phyloP scores from a whole-genome alignment of 441 rosid genomes.

The Theobroma grandiflorum region DNA sequence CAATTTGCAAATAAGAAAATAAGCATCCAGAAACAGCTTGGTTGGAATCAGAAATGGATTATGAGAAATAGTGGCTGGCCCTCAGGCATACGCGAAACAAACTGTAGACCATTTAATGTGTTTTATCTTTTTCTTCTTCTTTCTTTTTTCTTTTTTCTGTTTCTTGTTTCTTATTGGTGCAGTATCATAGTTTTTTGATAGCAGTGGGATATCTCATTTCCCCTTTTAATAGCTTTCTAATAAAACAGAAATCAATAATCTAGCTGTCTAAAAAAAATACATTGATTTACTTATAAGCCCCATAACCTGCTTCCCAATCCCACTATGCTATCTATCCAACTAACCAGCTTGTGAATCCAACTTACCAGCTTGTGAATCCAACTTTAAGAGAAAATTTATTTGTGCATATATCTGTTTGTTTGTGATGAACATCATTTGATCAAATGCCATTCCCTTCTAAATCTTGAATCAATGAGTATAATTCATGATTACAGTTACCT shows the following conservation, averaged over 20 bases:
- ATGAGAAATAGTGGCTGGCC: neutral
- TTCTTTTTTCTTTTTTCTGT: neutral
- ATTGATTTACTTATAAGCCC: neutral
- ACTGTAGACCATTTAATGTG: neutral
- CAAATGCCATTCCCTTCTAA: slow-evolving; percentile 10
- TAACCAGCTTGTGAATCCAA: neutral
- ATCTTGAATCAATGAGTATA: slow-evolving; percentile 8
- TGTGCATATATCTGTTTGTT: neutral
- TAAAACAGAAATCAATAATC: neutral
- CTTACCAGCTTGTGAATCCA: neutral
- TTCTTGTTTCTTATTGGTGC: neutral
- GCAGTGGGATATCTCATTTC: neutral
- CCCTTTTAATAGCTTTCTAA: neutral
- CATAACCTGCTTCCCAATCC: neutral
- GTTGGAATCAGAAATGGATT: slow-evolving; percentile 12
- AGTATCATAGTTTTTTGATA: neutral
- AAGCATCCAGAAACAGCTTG: slow-evolving; percentile 14
- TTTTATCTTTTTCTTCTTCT: neutral
- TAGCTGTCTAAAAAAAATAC: neutral
- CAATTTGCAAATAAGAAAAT: slow-evolving; percentile 24
- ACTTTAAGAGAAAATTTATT: neutral
- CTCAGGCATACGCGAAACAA: neutral
- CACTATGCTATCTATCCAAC: neutral
- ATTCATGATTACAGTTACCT: slow-evolving; percentile 45
- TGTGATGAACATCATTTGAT: neutral